Evolutionary conservation across 1,284 basidiomycete species (phyloP).

Genomic region (Calocybe gambosa): DNA sequence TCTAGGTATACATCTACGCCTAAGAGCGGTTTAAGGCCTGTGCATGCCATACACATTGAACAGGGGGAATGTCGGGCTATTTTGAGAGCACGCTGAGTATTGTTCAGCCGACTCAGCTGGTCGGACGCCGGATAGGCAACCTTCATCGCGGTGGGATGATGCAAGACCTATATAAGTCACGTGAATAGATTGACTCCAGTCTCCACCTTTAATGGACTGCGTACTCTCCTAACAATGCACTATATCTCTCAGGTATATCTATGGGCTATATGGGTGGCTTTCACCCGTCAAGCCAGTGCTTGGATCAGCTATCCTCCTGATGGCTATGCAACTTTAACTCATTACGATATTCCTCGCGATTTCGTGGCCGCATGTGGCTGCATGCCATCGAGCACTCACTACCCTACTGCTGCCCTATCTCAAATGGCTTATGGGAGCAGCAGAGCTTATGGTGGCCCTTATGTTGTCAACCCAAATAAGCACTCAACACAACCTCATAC

Average conservation of each 20-base stretch:
- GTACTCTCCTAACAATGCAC: not conserved
- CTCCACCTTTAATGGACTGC: not conserved
- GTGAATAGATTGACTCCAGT: not conserved
- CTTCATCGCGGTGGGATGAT: conserved; percentile 35
- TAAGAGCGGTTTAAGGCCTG: conserved; percentile 62
- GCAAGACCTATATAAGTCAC: conserved; percentile 5
- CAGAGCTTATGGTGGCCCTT: conserved; percentile 49
- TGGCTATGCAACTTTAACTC: conserved; percentile 57
- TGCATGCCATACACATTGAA: conserved; percentile 51
- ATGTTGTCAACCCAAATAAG: not conserved
- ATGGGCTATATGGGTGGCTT: not conserved
- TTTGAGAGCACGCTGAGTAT: conserved; percentile 53
- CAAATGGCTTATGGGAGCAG: conserved; percentile 74
- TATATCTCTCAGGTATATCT: conserved; percentile 6
- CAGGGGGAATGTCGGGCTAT: conserved; percentile 72
- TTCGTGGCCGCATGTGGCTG: conserved; percentile 59
- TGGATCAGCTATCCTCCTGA: conserved; percentile 58
- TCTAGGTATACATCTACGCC: conserved; percentile 52
- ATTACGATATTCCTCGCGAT: conserved; percentile 53
- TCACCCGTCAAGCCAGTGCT: conserved; percentile 16
- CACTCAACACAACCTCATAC: not conserved
- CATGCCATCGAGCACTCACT: conserved; percentile 59
- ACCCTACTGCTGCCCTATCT: conserved; percentile 70
- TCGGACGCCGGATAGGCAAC: conserved; percentile 58
- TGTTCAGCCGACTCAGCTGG: conserved; percentile 38